Evolutionary conservation across 2,329 filamentous ascomycete species (phyloP), one percentile per base, ranked within the genome.

Genomic region (Beauveria sp.): DNA sequence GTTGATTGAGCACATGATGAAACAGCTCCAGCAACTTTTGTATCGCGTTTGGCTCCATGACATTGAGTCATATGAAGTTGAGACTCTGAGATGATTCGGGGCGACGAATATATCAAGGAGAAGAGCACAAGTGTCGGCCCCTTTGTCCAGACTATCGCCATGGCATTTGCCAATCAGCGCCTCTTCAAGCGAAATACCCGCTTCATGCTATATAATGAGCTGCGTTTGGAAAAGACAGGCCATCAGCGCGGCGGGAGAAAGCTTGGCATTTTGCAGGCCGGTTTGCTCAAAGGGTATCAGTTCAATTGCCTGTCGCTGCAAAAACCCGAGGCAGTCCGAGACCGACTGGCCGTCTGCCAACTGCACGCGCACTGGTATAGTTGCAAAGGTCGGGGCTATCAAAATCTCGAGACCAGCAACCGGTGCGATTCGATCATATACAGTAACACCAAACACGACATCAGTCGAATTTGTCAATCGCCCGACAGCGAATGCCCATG

Each of bases 341-440:
- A 40, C 30, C 1, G 7, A 5, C 10, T 22, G 28, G 10, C 14
- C 18, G 4, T 40, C 10, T 6, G 18, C 3, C 28, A 40, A 1
- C 9, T 20, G 6, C 7, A 38, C 16, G 20, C 50, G 50, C 2
- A 38, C 9, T 10, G 50, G 50, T 1, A 52, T 5, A 12, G 28
- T 52, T 5, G 50, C 50, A 28, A 38, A 20, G 12, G 42, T 78
- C 68, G 61, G 63, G 4, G 62, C 63, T 3, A 53, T 34, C 7
- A 63, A 26, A 1, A 26, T 12, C 5, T 60, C 63, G 10, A 65
- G 42, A 7, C 47, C 59, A 2, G n/a, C 12, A 14, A 65, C 51
- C 6, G 62, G 46, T 14, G 59, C 59, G 14, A 55, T 55, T 43
- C 62, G 38, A 1, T 62, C 63, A 0, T 52, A 28, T n/a, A 62